Conservation (phyloP, 768 basidiomycete genomes). For the Tricholoma matsutake region DNA sequence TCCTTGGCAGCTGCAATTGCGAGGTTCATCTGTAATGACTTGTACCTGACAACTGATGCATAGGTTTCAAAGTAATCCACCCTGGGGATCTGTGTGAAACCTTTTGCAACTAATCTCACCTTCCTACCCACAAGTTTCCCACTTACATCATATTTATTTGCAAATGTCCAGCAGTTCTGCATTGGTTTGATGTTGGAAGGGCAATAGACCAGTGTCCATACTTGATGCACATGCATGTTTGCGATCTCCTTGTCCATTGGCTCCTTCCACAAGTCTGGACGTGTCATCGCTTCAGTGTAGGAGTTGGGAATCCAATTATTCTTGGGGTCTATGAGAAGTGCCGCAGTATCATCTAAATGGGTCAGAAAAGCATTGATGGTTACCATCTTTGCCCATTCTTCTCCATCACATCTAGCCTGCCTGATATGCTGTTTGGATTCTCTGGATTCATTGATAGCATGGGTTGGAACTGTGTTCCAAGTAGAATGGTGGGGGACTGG, state of each 20-base stretch:
- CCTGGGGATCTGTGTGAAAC: slow-evolving; percentile 15
- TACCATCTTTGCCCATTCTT: background rate
- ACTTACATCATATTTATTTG: slow-evolving; percentile 23
- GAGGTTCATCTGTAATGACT: slow-evolving; percentile 8
- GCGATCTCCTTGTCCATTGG: too few species aligned
- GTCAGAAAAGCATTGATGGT: too few species aligned
- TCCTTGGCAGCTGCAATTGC: slow-evolving; percentile 13
- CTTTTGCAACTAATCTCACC: slow-evolving; percentile 9
- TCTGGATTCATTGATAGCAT: slow-evolving; percentile 16
- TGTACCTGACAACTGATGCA: slow-evolving; percentile 9
- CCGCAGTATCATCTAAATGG: background rate
- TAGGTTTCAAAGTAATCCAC: slow-evolving; percentile 23
- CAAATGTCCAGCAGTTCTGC: slow-evolving; percentile 12
- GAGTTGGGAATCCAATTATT: background rate
- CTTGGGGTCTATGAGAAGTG: background rate
- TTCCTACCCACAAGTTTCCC: slow-evolving; percentile 27
- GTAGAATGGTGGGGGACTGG: background rate
- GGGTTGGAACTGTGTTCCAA: background rate
- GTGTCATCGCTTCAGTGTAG: too few species aligned
- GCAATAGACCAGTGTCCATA: too few species aligned
- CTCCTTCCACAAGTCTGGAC: slow-evolving; percentile 2
- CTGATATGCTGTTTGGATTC: background rate
- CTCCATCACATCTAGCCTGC: background rate
- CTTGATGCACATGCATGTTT: too few species aligned
- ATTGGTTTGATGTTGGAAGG: too few species aligned